Base-by-base conservation (phyloP, 2,329 filamentous ascomycete genomes). In the Domatiomyces globalis region DNA sequence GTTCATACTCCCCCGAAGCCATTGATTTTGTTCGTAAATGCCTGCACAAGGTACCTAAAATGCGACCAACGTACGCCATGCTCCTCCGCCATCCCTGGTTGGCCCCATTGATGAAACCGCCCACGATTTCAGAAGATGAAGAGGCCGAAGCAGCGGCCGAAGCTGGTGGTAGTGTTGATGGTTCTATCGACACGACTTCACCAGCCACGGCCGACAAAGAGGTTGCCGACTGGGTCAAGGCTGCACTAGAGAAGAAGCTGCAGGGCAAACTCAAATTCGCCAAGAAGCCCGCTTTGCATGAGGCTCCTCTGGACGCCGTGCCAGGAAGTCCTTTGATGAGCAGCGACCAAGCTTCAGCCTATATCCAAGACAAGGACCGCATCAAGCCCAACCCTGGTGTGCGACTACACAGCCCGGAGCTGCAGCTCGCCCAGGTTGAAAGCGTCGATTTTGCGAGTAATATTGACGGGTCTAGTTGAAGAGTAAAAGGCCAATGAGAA, bases 21-120 rank as follows among this genome's bases (percentile, higher is more conserved):
- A 83, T 82, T 51, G 84, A 90, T 61, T 98, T 98, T 69, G 90
- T 98, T 20, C 76, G 78, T 42, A 83, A 83, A 45, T 96, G 92
- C 66, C 75, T 98, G 46, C 88, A 95, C 73, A 98, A 98, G 68
- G 84, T 87, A 19, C 87, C 92, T 7, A 85, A 86, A 60, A 79
- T 94, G 54, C 81, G 92, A n/a, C 90, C 89, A n/a, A 92, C 85
- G 0, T 98, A 98, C 65, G 80, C 84, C 49, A 88, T 87, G 75
- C 78, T 98, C 4, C 76, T 98, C 9, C 81, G 87, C 61, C 90
- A 96, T 64, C 81, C 86, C 25, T 98, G 92, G 92, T 76, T 98
- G 4, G 76, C 80, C 7, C 75, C 79, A 1, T 73, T 95, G 39
- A 78, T 83, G 56, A 85, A 88, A 59, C 86, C 86, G 1, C 76